Evolutionary conservation across 352 stramenopile species (phyloP).

Genomic region (Pythium myriotylum): DNA sequence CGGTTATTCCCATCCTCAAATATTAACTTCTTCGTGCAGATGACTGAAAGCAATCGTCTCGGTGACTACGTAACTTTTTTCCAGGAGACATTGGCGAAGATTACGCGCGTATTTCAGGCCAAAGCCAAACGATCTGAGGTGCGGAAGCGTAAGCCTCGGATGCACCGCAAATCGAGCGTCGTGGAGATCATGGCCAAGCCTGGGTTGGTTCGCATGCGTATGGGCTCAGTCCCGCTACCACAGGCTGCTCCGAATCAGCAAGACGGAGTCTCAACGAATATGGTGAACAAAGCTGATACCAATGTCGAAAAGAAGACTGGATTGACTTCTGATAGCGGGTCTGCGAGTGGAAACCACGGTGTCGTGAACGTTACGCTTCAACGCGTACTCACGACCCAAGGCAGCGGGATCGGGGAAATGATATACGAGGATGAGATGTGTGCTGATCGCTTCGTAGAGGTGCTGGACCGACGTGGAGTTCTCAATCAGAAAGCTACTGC

Average conservation of each 20-base stretch:
- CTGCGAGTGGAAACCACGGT: not conserved
- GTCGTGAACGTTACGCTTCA: constrained; percentile 26
- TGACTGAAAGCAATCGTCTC: constrained; percentile 68
- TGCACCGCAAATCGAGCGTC: constrained; percentile 33
- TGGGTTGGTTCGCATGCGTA: not conserved
- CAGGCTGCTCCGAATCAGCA: not conserved
- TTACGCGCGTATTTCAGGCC: constrained; percentile 47
- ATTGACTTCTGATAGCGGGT: not conserved
- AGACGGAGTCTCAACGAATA: not conserved
- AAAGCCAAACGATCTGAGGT: constrained; percentile 34
- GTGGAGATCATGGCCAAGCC: constrained; percentile 21
- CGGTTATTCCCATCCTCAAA: not conserved
- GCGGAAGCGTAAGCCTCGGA: constrained; percentile 30
- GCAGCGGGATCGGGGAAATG: not conserved
- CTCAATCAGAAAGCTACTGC: constrained; percentile 31
- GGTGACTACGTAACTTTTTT: constrained; percentile 80
- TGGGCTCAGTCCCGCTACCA: constrained; percentile 6
- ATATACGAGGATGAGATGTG: constrained; percentile 22
- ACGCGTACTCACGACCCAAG: constrained; percentile 12
- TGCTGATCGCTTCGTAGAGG: constrained; percentile 57
- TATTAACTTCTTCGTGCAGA: constrained; percentile 34
- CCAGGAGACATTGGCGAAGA: constrained; percentile 65
- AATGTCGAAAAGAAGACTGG: not conserved
- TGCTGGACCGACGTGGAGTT: constrained; percentile 43
- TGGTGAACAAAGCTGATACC: not conserved